A percentile compares a stretch with the other conserved stretches of the same genome.
Evolutionary conservation across 139 green algal genomes (phyloP).

Genomic region (Raphidocelis subcapitata): DNA sequence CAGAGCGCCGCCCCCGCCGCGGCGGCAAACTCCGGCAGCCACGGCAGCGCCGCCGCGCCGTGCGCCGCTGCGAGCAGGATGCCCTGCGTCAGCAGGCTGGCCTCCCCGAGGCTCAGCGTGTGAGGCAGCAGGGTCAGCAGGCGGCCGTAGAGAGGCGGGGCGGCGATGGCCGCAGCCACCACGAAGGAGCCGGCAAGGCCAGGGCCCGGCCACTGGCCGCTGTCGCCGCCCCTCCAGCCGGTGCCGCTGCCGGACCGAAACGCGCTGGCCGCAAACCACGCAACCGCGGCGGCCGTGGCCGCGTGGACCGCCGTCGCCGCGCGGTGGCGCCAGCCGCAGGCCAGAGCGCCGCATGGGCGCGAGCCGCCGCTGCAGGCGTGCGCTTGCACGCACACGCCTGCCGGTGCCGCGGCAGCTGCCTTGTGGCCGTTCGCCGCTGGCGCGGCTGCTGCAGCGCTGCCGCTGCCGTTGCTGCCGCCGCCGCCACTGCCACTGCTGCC

Average conservation of each 20-base stretch:
- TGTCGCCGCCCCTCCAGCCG: not conserved
- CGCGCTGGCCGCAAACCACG: not conserved
- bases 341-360: too few relatives aligned
- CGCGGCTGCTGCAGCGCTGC: too few relatives aligned
- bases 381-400: too few relatives aligned
- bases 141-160: not conserved
- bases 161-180: not conserved
- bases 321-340: too few relatives aligned
- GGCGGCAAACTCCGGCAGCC: not conserved
- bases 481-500: not conserved
- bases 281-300: not conserved
- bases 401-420: too few relatives aligned
- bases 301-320: too few relatives aligned
- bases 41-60: constrained; percentile 2
- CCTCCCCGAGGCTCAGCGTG: constrained; percentile 52
- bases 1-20: constrained; percentile 6
- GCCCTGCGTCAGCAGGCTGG: constrained; percentile 38
- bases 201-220: not conserved
- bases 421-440: too few relatives aligned
- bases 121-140: constrained; percentile 35
- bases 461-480: not conserved
- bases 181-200: not conserved
- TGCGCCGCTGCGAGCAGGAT: constrained; percentile 13
- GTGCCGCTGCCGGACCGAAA: not conserved
- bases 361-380: too few relatives aligned